Evolutionary conservation across 805 yeast species (phyloP).

Genomic region (Debaryomyces tyrocola): DNA sequence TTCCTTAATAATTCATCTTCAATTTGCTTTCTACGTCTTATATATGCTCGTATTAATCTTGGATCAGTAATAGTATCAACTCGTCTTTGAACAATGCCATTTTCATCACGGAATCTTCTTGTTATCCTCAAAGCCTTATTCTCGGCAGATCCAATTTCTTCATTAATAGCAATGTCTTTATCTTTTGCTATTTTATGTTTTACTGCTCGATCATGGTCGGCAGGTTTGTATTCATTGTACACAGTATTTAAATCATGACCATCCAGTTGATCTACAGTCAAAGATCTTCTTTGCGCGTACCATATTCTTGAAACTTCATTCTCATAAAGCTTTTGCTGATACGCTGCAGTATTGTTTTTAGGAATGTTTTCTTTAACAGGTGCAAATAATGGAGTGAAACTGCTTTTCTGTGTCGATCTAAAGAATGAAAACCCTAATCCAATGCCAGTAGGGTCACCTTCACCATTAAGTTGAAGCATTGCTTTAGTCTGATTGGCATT

Average conservation of each 20-base stretch:
- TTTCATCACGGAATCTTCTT: slow-evolving; percentile 76
- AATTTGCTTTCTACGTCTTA: slow-evolving; percentile 65
- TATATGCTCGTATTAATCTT: slow-evolving; percentile 80
- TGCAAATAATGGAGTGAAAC: slow-evolving; percentile 53
- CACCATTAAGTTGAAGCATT: slow-evolving; percentile 91
- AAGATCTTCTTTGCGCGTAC: slow-evolving; percentile 74
- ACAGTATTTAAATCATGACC: slow-evolving; percentile 39
- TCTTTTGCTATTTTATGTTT: slow-evolving; percentile 36
- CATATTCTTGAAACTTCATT: slow-evolving; percentile 87
- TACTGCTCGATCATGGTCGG: slow-evolving; percentile 29
- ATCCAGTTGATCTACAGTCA: slow-evolving; percentile 39
- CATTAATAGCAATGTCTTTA: slow-evolving; percentile 29
- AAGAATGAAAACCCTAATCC: slow-evolving; percentile 87
- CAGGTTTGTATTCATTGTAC: slow-evolving; percentile 39
- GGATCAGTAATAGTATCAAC: slow-evolving; percentile 82
- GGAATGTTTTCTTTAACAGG: slow-evolving; percentile 38
- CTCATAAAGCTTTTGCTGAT: slow-evolving; percentile 88
- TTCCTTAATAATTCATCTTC: slow-evolving; percentile 55
- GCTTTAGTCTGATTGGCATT: slow-evolving; percentile 96
- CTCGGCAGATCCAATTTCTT: slow-evolving; percentile 23
- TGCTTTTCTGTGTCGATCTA: slow-evolving; percentile 93
- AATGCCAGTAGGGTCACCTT: slow-evolving; percentile 91
- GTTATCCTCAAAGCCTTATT: slow-evolving; percentile 52
- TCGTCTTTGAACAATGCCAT: slow-evolving; percentile 81
- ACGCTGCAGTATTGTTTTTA: slow-evolving; percentile 40